Base-by-base conservation (phyloP, 257 asterid species). In the Solanum gracilifrons region DNA sequence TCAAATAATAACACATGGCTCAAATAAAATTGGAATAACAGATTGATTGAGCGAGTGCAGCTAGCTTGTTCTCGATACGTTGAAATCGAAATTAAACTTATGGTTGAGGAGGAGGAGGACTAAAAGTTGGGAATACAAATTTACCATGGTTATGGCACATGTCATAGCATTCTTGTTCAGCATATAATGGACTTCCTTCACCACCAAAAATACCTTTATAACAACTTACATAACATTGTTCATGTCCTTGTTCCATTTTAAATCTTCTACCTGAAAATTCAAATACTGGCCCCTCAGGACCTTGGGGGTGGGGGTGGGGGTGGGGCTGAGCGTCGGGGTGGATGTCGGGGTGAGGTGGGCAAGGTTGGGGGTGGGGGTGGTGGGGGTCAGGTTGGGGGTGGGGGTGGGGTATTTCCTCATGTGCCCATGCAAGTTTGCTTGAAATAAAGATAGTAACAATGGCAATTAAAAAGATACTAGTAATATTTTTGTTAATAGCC, bases 171-270 rank as follows among this genome's bases (percentile, higher is more conserved):
- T 46, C 39, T 80, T 80, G 35, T 46, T 80, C 85, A 25, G 85
- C 85, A 80, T 80, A 80, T 80, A 80, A 80, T 80, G 85, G 85
- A 46, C 85, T 80, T 2, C 85, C 85, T 80, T 80, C 85, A 46
- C 68, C 41, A 43, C 39, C 66, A 46, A 80, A 80, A 27, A 80
- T 29, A 43, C 41, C 39, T 80, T 29, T 32, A 46, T 80, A 80
- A 18, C 85, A 80, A 5, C 20, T 29, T 46, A 15, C 10, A 27
- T 80, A 80, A 27, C 85, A 80, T 80, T 27, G 15, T 46, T 80
- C 41, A 80, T 80, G 85, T 9, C 68, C 85, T 80, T n/a, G 10
- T 80, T 80, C 85, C 10, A 80, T 46, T 5, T 79, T 79, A 1
- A 79, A 46, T 16, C 10, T 27, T 7, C 4, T 55, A 27, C 85